Evolutionary conservation across 148 eudicot species (phyloP).

Genomic region (Polygonum aviculare): DNA sequence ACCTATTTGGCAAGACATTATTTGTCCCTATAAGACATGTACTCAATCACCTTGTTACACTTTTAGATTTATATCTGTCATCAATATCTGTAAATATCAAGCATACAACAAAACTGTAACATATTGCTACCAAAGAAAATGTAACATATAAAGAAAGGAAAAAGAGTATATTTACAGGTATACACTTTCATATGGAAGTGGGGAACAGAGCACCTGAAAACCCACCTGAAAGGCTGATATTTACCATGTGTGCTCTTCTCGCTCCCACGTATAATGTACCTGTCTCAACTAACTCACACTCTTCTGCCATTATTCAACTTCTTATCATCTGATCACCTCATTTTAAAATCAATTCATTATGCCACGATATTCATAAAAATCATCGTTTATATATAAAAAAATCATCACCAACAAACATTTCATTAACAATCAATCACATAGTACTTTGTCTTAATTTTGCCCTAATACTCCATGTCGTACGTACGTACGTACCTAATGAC

Average conservation of each 20-base stretch:
- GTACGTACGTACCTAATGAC: neutral
- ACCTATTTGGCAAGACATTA: neutral
- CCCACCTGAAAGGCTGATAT: conserved; percentile 17
- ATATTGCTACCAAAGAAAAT: too few species aligned
- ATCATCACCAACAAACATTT: neutral
- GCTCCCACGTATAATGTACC: neutral
- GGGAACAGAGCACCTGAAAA: conserved; percentile 13
- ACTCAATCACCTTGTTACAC: neutral
- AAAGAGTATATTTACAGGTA: neutral
- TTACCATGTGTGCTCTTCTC: conserved; percentile 11
- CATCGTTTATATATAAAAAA: neutral
- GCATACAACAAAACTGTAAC: neutral
- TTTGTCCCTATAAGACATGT: too few species aligned
- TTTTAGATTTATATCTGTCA: neutral
- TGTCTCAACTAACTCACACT: neutral
- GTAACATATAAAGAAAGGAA: neutral
- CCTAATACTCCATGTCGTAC: neutral
- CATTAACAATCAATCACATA: conserved; percentile 1
- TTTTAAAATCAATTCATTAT: too few species aligned
- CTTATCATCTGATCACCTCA: neutral
- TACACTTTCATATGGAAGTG: neutral
- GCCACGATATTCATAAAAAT: neutral
- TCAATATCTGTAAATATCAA: neutral
- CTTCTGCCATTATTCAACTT: neutral
- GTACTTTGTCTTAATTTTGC: neutral